Percentiles rank a stretch among this genome's conserved stretches.
phyloP scores from a whole-genome alignment of 139 green algal genomes.

The Chlorella ohadii region DNA sequence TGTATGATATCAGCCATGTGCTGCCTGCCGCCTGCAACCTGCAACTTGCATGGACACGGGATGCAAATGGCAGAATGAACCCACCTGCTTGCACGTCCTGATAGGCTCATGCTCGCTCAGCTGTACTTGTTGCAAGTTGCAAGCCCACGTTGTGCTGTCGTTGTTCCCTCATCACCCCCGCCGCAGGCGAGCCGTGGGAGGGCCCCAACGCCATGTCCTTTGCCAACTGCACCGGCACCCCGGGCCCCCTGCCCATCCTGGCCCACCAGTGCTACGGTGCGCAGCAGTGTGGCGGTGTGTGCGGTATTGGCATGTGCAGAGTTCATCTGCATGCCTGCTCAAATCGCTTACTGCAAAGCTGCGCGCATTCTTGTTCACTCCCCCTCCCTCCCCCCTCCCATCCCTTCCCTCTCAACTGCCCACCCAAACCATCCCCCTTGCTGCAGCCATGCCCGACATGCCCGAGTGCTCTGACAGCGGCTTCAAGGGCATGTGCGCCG shows the following conservation, averaged over 20 bases:
- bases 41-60: too few relatives aligned
- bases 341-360: not conserved
- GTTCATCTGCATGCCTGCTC: not conserved
- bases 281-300: not conserved
- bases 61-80: too few relatives aligned
- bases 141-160: too few relatives aligned
- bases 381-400: too few relatives aligned
- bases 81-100: too few relatives aligned
- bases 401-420: not conserved
- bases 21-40: too few relatives aligned
- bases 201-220: not conserved
- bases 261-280: slow-evolving; percentile 8
- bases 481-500: not conserved
- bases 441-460: slow-evolving; percentile 16
- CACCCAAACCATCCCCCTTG: not conserved
- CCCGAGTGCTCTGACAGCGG: not conserved
- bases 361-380: too few relatives aligned
- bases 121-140: too few relatives aligned
- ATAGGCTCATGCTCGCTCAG: too few relatives aligned
- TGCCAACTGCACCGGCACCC: not conserved
- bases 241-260: not conserved
- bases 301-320: too few relatives aligned
- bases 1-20: not conserved
- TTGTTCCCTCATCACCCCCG: too few relatives aligned
- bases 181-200: not conserved